Base-by-base conservation (phyloP, 2,329 filamentous ascomycete genomes). In the Apiospora pterosperma region DNA sequence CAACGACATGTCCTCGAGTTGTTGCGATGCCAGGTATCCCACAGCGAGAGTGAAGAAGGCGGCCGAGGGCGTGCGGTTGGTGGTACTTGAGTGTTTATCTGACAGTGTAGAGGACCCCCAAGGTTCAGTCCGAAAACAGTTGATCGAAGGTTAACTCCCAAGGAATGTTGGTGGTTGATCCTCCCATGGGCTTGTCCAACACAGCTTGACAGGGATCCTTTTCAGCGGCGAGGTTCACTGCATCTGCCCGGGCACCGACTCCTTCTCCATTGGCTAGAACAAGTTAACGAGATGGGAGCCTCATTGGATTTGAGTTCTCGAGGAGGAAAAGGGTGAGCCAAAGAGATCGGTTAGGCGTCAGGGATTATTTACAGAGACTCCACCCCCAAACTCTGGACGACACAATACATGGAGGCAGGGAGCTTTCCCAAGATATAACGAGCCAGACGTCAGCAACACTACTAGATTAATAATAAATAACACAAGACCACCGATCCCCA, bases 1-100 rank as follows among this genome's bases (percentile, higher is more conserved):
- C 41, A 65, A 61, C 48, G 64, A 62, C 19, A 63, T 65, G 19
- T 69, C 66, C 62, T 66, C 69, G 23, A 34, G 31, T 39, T 38
- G 12, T 55, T 34, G 48, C 5, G 59, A 38, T 38, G 34, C 34
- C 36, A 58, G 21, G n/a, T 23, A 58, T 52, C 23, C 25, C 25
- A 34, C 48, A 63, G 62, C 16, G 23, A 60, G 23, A 42, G 25
- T 19, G 52, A 44, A 58, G 19, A 25, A 34, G 8, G 59, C 34
- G 28, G 44, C 62, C 36, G 48, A 44, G 16, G 31, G 39, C 36
- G 23, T 16, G 38, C 38, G 3, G 60, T 16, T 28, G 60, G 38
- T 12, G 12, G 41, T 38, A 44, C 38, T 38, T 38, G 25, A 59
- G 8, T 59, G 48, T 59, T 44, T 28, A 63, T 59, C 48, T 63